Evolutionary conservation across 2,329 filamentous ascomycete species (phyloP).

Genomic region (Calonectria henricotiae): DNA sequence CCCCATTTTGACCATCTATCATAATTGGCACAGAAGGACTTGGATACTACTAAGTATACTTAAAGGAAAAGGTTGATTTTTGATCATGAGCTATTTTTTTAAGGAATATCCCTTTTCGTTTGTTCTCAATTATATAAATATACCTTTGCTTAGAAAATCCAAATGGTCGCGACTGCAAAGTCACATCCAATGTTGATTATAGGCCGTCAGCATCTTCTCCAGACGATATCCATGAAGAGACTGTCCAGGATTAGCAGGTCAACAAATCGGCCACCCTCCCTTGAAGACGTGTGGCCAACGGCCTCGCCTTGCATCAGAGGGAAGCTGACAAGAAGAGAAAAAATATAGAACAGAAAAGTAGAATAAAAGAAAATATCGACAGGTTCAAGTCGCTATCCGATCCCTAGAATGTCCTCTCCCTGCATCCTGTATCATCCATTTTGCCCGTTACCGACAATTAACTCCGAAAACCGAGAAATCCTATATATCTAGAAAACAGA

Average conservation of each 20-base stretch:
- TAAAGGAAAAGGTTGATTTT: conserved; percentile 21
- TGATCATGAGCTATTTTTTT: conserved; percentile 39
- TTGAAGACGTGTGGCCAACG: not conserved
- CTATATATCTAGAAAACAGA: conserved; percentile 49
- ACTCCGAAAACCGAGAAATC: conserved; percentile 47
- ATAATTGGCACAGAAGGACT: too few relatives aligned
- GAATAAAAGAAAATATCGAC: conserved; percentile 39
- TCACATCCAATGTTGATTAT: conserved; percentile 33
- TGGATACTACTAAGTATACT: not conserved
- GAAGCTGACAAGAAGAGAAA: conserved; percentile 23
- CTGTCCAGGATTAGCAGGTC: conserved; percentile 7
- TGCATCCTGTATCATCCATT: conserved; percentile 49
- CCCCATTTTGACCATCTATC: too few relatives aligned
- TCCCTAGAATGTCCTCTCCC: conserved; percentile 37
- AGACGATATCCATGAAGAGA: not conserved
- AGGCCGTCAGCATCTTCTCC: conserved; percentile 22
- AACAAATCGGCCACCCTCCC: conserved; percentile 23
- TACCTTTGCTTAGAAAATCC: conserved; percentile 34
- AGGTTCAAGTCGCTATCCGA: conserved; percentile 40
- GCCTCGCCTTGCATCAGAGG: not conserved
- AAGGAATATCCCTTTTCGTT: conserved; percentile 36
- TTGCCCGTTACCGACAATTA: conserved; percentile 47
- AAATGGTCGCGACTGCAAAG: conserved; percentile 29
- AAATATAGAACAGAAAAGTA: conserved; percentile 36
- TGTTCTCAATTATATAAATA: conserved; percentile 39